Evolutionary conservation across 768 basidiomycete genomes (phyloP).

Genomic region (Zangia roseola): DNA sequence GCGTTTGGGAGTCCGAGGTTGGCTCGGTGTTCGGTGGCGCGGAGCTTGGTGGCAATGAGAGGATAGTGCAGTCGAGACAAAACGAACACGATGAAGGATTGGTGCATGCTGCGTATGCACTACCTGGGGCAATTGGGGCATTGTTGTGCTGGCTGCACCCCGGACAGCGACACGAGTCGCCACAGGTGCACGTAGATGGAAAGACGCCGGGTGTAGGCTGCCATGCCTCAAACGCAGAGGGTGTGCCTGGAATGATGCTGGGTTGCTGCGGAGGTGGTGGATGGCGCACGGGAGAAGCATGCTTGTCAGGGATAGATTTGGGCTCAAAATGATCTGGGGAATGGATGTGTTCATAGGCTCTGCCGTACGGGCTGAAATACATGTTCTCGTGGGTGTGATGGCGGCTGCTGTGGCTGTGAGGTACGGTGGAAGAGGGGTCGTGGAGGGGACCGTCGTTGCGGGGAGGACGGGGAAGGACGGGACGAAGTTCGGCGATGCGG

Average conservation of each 20-base stretch:
- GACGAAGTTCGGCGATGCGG: constrained; percentile 63
- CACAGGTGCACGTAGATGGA: constrained; percentile 60
- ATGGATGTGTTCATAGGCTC: constrained; percentile 58
- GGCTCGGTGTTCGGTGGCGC: constrained; percentile 42
- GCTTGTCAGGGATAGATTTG: constrained; percentile 20
- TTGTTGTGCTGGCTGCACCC: constrained; percentile 60
- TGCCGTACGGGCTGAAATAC: constrained; percentile 65
- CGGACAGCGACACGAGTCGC: constrained; percentile 60
- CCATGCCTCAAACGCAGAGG: constrained; percentile 25
- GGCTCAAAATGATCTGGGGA: constrained; percentile 33
- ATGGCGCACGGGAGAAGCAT: constrained; percentile 21
- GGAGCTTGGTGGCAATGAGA: constrained; percentile 44
- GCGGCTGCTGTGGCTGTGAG: constrained; percentile 41
- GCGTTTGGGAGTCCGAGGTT: constrained; percentile 42
- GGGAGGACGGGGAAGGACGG: constrained; percentile 65
- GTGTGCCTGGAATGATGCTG: constrained; percentile 26
- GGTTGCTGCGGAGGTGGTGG: constrained; percentile 27
- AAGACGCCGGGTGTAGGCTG: constrained; percentile 27
- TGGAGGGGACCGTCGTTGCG: constrained; percentile 41
- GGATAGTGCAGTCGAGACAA: constrained; percentile 65
- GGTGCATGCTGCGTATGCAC: constrained; percentile 35
- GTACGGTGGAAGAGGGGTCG: constrained; percentile 45
- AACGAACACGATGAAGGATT: constrained; percentile 41
- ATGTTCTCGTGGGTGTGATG: constrained; percentile 51
- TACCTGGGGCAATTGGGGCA: constrained; percentile 37